Evolutionary conservation across 2,329 filamentous ascomycete species (phyloP).

Genomic region (Penicillium sp.): DNA sequence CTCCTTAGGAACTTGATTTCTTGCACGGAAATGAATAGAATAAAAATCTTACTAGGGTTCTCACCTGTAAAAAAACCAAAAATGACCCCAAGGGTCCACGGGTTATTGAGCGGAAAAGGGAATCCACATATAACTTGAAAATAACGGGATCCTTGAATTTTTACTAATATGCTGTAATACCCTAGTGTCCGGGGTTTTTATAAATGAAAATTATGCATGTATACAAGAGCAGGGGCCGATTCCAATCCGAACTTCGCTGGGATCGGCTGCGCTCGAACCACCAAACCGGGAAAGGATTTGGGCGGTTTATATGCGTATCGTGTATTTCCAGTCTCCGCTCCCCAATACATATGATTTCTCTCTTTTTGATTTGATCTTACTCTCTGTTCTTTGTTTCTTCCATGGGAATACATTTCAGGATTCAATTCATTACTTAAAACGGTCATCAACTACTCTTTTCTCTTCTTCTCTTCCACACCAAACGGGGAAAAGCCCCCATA

Average conservation of each 20-base stretch:
- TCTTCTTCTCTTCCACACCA: too few species aligned
- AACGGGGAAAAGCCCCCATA: too few species aligned
- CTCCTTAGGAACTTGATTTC: neutral
- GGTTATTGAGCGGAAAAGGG: neutral
- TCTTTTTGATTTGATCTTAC: neutral
- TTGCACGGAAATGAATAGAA: neutral
- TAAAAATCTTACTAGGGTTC: neutral
- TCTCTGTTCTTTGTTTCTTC: neutral
- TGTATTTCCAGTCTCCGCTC: conserved; percentile 15
- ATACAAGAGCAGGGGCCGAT: neutral
- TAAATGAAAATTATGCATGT: neutral
- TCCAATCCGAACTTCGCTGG: neutral
- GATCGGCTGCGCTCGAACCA: conserved; percentile 10
- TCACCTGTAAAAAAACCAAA: neutral
- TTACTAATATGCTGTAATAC: neutral
- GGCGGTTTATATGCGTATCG: conserved; percentile 8
- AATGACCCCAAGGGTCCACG: neutral
- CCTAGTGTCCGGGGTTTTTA: neutral
- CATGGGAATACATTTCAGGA: neutral
- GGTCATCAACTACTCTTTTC: neutral
- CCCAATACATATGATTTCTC: neutral
- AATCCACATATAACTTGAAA: neutral
- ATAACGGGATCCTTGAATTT: neutral
- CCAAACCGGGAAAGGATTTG: conserved; percentile 9
- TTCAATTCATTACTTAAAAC: neutral